Conservation (phyloP, 2,329 filamentous ascomycete genomes). For the Apiospora sp. region DNA sequence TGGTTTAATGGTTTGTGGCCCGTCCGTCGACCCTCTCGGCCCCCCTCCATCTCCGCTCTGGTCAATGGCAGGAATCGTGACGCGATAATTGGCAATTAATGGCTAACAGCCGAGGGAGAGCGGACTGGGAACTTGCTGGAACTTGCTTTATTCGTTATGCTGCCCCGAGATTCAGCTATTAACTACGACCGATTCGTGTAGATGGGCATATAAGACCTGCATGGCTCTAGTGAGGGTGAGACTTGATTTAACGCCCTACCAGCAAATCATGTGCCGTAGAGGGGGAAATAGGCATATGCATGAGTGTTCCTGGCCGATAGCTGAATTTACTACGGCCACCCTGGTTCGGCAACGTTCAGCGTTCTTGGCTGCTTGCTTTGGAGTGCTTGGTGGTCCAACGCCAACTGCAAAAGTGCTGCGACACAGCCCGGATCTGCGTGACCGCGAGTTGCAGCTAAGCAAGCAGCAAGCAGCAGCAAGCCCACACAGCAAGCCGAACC, state of each 20-base stretch:
- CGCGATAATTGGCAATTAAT: conserved; percentile 40
- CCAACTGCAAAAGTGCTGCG: conserved; percentile 1
- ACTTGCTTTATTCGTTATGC: background rate
- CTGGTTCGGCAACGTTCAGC: conserved; percentile 3
- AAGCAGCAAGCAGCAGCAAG: background rate
- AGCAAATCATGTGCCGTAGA: conserved; percentile 24
- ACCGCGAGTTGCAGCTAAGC: conserved; percentile 12
- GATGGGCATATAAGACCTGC: conserved; percentile 25
- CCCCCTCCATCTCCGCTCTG: conserved; percentile 22
- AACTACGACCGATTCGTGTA: background rate
- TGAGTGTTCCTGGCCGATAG: conserved; percentile 31
- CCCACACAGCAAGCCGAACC: background rate
- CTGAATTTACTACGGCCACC: background rate
- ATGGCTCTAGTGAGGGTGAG: conserved; percentile 30
- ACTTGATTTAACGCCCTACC: conserved; percentile 31
- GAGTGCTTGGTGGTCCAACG: background rate
- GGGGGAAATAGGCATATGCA: conserved; percentile 30
- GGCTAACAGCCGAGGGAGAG: background rate
- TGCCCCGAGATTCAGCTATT: conserved; percentile 13
- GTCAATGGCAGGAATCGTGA: conserved; percentile 31
- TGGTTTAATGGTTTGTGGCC: conserved; percentile 28
- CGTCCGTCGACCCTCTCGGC: conserved; percentile 24
- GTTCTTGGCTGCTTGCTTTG: conserved; percentile 1
- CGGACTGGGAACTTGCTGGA: background rate
- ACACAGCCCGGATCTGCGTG: conserved; percentile 16